Conservation (phyloP, 2,329 filamentous ascomycete species). For the Rhinocladiella mackenziei region DNA sequence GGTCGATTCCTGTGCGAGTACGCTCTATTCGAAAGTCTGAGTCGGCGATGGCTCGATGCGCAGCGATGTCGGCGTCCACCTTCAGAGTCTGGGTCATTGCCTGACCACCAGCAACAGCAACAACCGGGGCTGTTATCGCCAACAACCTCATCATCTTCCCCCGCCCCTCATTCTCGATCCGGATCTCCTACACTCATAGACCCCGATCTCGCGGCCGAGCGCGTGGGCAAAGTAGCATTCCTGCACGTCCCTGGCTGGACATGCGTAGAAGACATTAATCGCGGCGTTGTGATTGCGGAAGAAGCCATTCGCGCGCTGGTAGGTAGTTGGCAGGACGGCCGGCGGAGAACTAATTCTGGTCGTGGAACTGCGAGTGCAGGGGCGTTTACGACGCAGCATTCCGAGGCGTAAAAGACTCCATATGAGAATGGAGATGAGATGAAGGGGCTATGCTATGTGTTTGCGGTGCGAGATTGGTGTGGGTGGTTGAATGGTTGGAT, state of each 20-base stretch:
- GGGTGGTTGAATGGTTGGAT: too few relatives aligned
- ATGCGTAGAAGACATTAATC: conserved; percentile 44
- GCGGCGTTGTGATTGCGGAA: conserved; percentile 40
- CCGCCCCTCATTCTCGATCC: not conserved
- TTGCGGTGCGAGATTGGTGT: not conserved
- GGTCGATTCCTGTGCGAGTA: conserved; percentile 75
- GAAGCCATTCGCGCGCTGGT: conserved; percentile 44
- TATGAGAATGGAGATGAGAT: not conserved
- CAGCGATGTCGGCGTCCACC: not conserved
- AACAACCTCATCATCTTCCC: not conserved
- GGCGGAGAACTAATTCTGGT: conserved; percentile 7
- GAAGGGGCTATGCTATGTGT: too few relatives aligned
- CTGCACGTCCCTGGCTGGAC: conserved; percentile 66
- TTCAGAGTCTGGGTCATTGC: not conserved
- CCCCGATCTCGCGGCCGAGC: conserved; percentile 14
- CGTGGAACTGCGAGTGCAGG: not conserved
- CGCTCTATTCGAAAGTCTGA: conserved; percentile 59
- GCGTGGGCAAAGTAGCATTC: conserved; percentile 55
- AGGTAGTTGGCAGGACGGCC: conserved; percentile 36
- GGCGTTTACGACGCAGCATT: conserved; percentile 21
- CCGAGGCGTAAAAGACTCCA: conserved; percentile 6
- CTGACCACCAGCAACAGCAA: not conserved
- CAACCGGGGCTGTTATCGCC: not conserved
- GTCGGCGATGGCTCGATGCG: conserved; percentile 20
- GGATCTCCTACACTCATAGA: not conserved